Conservation (phyloP, 139 green algal genomes). For the Chlorella sp. region DNA sequence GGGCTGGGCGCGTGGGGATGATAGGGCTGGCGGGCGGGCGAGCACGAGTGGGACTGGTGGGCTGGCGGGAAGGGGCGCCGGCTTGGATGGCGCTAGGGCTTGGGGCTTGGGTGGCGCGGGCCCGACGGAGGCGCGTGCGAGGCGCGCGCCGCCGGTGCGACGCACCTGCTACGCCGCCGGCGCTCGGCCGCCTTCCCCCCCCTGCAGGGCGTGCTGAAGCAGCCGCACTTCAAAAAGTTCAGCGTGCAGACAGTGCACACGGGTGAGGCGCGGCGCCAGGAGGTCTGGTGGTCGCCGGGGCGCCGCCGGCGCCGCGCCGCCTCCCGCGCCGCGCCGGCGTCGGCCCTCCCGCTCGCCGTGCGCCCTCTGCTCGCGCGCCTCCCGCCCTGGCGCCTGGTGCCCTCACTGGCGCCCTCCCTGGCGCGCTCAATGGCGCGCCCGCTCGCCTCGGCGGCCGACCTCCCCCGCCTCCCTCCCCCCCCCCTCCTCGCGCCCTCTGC, state of each 20-base stretch:
- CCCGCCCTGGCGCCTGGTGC: too few species aligned
- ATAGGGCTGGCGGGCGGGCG: not conserved
- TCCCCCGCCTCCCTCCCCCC: too few species aligned
- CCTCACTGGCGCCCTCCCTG: too few species aligned
- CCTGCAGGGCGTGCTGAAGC: constrained; percentile 68
- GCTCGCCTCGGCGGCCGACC: too few species aligned
- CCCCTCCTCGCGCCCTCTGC: too few species aligned
- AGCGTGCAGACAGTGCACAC: constrained; percentile 41
- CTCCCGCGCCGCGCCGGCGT: too few species aligned
- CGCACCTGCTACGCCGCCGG: not conserved
- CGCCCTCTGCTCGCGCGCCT: too few species aligned
- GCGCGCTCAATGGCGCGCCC: too few species aligned
- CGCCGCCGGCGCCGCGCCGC: too few species aligned
- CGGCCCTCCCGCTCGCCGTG: too few species aligned
- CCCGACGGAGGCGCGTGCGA: constrained; percentile 10
- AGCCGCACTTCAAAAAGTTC: constrained; percentile 74
- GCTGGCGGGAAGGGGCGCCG: not conserved
- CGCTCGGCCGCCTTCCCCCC: not conserved
- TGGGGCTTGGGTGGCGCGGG: constrained; percentile 1
- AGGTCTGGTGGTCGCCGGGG: too few species aligned
- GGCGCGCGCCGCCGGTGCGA: not conserved
- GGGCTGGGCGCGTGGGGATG: not conserved
- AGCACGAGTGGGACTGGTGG: not conserved
- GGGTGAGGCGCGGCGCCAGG: too few species aligned
- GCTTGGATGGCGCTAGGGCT: not conserved